Conservation (phyloP, 1,284 basidiomycete species). For the Entoloma clypeatum region DNA sequence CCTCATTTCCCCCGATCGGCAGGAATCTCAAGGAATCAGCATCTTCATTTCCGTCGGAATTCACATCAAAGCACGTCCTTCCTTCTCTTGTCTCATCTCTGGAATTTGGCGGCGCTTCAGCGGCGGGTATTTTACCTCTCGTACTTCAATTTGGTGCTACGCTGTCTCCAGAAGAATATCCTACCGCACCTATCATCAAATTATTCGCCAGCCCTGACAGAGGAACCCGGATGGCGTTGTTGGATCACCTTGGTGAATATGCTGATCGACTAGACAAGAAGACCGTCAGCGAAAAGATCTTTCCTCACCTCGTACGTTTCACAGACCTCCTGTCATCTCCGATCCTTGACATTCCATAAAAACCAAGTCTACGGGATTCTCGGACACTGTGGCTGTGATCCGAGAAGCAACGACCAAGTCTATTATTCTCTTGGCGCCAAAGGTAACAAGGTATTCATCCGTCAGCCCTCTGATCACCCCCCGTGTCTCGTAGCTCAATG, state of each 20-base stretch:
- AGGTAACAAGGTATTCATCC: constrained; percentile 45
- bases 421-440: constrained; percentile 80
- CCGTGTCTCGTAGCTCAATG: constrained; percentile 60
- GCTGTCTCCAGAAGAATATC: constrained; percentile 71
- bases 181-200: constrained; percentile 71
- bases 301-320: constrained; percentile 76
- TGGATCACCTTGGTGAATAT: constrained; percentile 85
- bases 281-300: constrained; percentile 84
- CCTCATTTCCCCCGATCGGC: background rate
- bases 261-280: constrained; percentile 85
- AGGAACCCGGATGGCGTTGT: constrained; percentile 88
- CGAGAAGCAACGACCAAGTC: constrained; percentile 93
- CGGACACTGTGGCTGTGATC: constrained; percentile 90
- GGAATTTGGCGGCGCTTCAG: constrained; percentile 81
- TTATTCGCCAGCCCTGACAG: constrained; percentile 87
- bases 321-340: background rate
- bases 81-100: constrained; percentile 85
- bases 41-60: constrained; percentile 81
- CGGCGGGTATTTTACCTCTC: constrained; percentile 77
- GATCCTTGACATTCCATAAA: constrained; percentile 7
- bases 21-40: constrained; percentile 81
- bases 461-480: background rate
- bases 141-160: constrained; percentile 78
- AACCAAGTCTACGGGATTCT: constrained; percentile 90
- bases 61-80: constrained; percentile 82